These are phyloP conservation scores for Chaetomidium leptoderma DNA, from an alignment of 495 filamentous ascomycete species.

Conservation along the genomic window DNA sequence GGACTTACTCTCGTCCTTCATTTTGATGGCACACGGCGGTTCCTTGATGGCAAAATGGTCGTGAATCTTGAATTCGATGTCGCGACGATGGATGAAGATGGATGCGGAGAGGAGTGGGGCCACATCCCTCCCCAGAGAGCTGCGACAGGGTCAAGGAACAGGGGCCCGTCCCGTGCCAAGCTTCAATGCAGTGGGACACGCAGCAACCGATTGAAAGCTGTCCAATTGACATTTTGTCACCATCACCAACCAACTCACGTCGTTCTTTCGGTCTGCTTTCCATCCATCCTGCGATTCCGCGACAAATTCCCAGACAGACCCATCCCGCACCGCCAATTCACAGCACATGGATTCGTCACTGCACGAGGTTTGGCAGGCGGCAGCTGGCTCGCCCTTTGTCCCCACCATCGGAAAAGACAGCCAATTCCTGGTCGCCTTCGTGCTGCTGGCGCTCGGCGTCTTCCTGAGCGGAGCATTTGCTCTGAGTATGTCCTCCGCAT, in stretches of 20 bases:
- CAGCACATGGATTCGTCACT: conserved; percentile 65
- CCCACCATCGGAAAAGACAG: conserved; percentile 75
- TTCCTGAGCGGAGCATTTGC: conserved; percentile 69
- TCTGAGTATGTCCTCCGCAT: conserved; percentile 60
- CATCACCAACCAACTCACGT: conserved; percentile 7
- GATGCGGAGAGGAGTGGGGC: conserved; percentile 18
- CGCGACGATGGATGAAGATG: conserved; percentile 10
- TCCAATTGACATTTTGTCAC: conserved; percentile 17
- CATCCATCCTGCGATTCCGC: background rate
- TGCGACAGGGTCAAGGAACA: conserved; percentile 25
- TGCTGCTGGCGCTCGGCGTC: conserved; percentile 64
- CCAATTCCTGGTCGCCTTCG: conserved; percentile 80
- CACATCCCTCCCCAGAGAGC: background rate
- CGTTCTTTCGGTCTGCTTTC: conserved; percentile 11
- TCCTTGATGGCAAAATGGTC: conserved; percentile 10
- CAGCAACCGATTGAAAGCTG: conserved; percentile 19
- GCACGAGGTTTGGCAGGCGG: conserved; percentile 84
- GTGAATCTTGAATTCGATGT: background rate
- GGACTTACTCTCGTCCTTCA: conserved; percentile 48
- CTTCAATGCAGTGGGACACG: background rate
- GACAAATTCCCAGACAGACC: background rate
- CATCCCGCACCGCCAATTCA: too few relatives aligned
- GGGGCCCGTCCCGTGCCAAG: conserved; percentile 16
- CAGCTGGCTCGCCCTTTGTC: conserved; percentile 74
- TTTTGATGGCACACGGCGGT: conserved; percentile 26